Conservation (phyloP, 2,329 filamentous ascomycete species). For the Ophiosphaerella korrae region DNA sequence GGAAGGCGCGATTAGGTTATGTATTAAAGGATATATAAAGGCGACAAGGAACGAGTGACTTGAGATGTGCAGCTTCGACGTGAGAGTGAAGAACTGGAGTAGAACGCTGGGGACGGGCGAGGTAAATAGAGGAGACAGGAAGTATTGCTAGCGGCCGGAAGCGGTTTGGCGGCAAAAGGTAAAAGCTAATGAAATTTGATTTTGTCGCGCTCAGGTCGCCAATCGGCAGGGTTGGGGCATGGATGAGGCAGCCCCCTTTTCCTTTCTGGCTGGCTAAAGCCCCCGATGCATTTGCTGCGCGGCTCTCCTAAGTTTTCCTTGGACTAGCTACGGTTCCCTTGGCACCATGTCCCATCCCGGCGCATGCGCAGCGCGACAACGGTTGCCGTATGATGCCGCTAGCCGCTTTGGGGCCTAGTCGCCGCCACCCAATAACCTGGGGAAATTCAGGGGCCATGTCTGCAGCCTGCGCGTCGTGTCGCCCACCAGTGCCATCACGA, state of each 20-base stretch:
- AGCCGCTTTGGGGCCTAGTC: constrained; percentile 21
- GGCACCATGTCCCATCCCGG: constrained; percentile 19
- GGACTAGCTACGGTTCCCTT: neutral
- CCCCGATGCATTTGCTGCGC: constrained; percentile 14
- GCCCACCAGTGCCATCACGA: neutral
- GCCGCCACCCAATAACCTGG: constrained; percentile 41
- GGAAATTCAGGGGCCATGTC: constrained; percentile 42
- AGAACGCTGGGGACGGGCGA: constrained; percentile 9
- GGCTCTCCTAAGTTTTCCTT: neutral
- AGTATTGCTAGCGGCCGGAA: constrained; percentile 23
- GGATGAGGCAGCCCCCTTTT: constrained; percentile 25
- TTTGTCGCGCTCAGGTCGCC: constrained; percentile 18
- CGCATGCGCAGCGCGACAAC: constrained; percentile 27
- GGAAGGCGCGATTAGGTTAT: constrained; percentile 10
- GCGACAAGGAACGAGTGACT: constrained; percentile 36
- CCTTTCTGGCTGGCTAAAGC: neutral
- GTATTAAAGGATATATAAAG: constrained; percentile 25
- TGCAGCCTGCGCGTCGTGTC: constrained; percentile 8
- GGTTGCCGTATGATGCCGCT: constrained; percentile 23
- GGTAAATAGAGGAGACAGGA: constrained; percentile 20
- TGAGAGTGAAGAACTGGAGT: constrained; percentile 22
- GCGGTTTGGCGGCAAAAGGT: constrained; percentile 18
- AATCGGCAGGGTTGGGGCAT: constrained; percentile 22
- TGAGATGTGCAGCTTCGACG: constrained; percentile 16
- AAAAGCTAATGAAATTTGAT: constrained; percentile 24